These are phyloP conservation scores for Talaromyces atroroseus DNA, from an alignment of 2,329 filamentous ascomycete species.

Conservation along the genomic window DNA sequence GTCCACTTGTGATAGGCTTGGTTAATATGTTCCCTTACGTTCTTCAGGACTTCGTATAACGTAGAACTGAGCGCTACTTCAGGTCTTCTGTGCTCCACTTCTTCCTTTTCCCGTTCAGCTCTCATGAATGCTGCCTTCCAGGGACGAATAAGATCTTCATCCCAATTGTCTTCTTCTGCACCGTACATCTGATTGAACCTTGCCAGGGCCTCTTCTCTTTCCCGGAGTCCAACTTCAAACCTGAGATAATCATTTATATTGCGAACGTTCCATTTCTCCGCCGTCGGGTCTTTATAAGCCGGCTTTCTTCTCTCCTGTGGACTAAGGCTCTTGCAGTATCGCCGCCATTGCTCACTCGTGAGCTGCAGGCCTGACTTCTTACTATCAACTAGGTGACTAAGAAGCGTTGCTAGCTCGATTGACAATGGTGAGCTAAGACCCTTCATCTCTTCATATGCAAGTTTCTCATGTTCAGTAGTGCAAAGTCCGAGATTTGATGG, in stretches of 20 bases:
- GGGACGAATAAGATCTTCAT: constrained; percentile 31
- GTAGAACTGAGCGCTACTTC: constrained; percentile 6
- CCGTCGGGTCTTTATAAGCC: constrained; percentile 32
- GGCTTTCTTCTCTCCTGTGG: constrained; percentile 25
- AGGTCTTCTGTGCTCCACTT: not conserved
- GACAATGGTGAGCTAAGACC: constrained; percentile 30
- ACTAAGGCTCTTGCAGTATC: constrained; percentile 30
- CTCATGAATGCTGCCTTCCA: constrained; percentile 25
- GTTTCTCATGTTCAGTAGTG: constrained; percentile 46
- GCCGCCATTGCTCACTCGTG: constrained; percentile 33
- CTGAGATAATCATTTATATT: constrained; percentile 44
- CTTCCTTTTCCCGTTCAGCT: constrained; percentile 17
- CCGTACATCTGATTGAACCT: constrained; percentile 26
- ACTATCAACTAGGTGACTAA: constrained; percentile 44
- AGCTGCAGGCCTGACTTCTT: constrained; percentile 42
- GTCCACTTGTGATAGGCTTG: constrained; percentile 20
- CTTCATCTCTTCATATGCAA: constrained; percentile 51
- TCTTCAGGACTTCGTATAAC: constrained; percentile 18
- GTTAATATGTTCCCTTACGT: constrained; percentile 19
- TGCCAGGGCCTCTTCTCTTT: constrained; percentile 25
- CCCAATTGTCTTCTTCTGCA: constrained; percentile 16
- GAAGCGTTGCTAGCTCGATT: constrained; percentile 35
- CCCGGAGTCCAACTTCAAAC: constrained; percentile 34
- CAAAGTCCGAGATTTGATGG: constrained; percentile 48
- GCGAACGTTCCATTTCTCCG: constrained; percentile 18